phyloP scores from a whole-genome alignment of 257 asterid species.

The Buddleja alternifolia region DNA sequence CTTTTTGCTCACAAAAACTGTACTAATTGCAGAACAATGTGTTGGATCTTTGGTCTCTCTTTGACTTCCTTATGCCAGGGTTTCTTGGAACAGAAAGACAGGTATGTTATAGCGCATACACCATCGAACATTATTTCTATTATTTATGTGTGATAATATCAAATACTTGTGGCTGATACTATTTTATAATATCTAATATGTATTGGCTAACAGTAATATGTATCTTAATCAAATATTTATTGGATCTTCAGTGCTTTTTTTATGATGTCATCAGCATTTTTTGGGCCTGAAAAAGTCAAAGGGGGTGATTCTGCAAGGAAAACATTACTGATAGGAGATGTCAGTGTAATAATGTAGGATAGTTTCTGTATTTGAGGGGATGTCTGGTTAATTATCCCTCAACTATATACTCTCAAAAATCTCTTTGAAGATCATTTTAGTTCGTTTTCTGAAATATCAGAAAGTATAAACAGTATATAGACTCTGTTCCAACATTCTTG shows the following conservation, averaged over 20 bases:
- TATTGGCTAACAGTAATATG: conserved; percentile 16
- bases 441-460: background rate
- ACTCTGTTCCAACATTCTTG: conserved; percentile 14
- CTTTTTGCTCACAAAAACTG: conserved; percentile 35
- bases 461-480: background rate
- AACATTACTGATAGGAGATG: too few species aligned
- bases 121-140: background rate
- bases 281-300: too few species aligned
- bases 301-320: too few species aligned
- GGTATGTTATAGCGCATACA: conserved; percentile 52
- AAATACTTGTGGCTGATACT: background rate
- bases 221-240: background rate
- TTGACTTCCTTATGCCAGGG: conserved; percentile 99
- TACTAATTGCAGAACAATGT: conserved; percentile 88
- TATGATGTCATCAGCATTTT: too few species aligned
- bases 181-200: background rate
- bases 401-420: background rate
- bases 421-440: background rate
- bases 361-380: too few species aligned
- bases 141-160: background rate
- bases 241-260: background rate
- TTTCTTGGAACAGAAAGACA: conserved; percentile 99
- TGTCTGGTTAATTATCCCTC: background rate
- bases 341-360: too few species aligned
- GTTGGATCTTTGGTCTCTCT: conserved; percentile 98